These are phyloP conservation scores for Plectranthus barbatus DNA, from an alignment of 257 asterid genomes.

Conservation along the genomic window DNA sequence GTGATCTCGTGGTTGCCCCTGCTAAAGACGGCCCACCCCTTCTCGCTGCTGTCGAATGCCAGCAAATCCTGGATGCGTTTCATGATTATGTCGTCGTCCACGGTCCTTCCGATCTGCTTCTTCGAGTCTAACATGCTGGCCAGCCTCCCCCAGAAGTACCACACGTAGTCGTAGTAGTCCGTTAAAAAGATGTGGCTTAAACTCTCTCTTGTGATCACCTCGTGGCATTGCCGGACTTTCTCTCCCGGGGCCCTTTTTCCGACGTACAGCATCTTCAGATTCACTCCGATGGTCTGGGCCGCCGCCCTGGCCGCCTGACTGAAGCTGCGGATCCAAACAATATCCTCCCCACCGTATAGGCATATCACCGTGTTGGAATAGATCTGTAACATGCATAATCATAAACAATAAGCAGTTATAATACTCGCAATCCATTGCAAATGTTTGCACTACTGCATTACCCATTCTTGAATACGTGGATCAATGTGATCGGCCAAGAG, in stretches of 20 bases:
- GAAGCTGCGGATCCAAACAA: slow-evolving; percentile 68
- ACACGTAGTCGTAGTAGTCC: slow-evolving; percentile 46
- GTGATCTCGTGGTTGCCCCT: slow-evolving; percentile 48
- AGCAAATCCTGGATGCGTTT: slow-evolving; percentile 55
- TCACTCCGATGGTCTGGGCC: slow-evolving; percentile 36
- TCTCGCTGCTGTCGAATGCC: slow-evolving; percentile 62
- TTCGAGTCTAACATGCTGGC: slow-evolving; percentile 95
- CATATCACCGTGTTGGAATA: slow-evolving; percentile 54
- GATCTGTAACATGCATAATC: slow-evolving; percentile 23
- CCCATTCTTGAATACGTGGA: slow-evolving; percentile 55
- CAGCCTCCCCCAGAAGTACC: slow-evolving; percentile 89
- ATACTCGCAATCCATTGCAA: too few species aligned
- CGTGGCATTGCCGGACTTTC: slow-evolving; percentile 54
- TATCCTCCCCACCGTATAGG: slow-evolving; percentile 87
- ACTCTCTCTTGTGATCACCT: slow-evolving; percentile 35
- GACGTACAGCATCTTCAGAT: slow-evolving; percentile 70
- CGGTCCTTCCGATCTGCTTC: slow-evolving; percentile 46
- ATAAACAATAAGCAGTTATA: too few species aligned
- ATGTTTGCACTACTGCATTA: not conserved
- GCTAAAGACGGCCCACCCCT: slow-evolving; percentile 81
- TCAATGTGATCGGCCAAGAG: slow-evolving; percentile 64
- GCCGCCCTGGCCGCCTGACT: slow-evolving; percentile 32
- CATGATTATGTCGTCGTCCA: slow-evolving; percentile 56
- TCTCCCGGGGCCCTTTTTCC: slow-evolving; percentile 72
- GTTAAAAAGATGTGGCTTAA: slow-evolving; percentile 52